phyloP scores from a whole-genome alignment of 306 rosid genomes.

The Quercus parvula region DNA sequence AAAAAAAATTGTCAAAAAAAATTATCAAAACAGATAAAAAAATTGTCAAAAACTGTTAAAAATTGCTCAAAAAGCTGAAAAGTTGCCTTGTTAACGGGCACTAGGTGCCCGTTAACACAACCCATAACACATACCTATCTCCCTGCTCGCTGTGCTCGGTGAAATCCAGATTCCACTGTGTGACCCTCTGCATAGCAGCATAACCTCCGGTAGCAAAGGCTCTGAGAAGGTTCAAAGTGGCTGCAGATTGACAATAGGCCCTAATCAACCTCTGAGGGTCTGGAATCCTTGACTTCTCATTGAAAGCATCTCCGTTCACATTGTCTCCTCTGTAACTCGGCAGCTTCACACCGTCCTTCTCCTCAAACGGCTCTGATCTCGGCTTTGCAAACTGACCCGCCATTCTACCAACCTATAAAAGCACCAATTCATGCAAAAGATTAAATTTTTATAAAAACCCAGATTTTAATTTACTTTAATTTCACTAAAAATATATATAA shows the following conservation, averaged over 20 bases:
- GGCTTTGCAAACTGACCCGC: conserved; percentile 99
- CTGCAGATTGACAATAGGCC: conserved; percentile 95
- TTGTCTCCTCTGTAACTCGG: conserved; percentile 99
- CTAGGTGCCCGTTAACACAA: too few species aligned
- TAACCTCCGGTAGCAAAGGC: conserved; percentile 97
- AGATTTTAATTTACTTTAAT: background rate
- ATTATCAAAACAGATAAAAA: too few species aligned
- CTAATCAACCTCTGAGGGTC: conserved; percentile 96
- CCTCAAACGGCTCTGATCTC: conserved; percentile 90
- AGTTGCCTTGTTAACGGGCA: too few species aligned
- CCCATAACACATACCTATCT: conserved; percentile 53
- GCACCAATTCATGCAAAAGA: background rate
- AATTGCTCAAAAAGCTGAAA: too few species aligned
- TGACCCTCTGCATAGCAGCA: conserved; percentile 97
- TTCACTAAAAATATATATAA: too few species aligned
- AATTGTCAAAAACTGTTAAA: too few species aligned
- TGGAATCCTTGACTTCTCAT: conserved; percentile 74
- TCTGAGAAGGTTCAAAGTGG: conserved; percentile 85
- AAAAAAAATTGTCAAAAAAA: too few species aligned
- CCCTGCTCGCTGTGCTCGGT: conserved; percentile 92
- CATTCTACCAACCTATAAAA: conserved; percentile 87
- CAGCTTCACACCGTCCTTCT: conserved; percentile 82
- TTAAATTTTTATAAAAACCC: background rate
- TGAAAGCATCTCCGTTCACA: conserved; percentile 87
- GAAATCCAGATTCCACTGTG: conserved; percentile 98